Conservation (phyloP, 306 rosid genomes). For the Quercus cerris region DNA sequence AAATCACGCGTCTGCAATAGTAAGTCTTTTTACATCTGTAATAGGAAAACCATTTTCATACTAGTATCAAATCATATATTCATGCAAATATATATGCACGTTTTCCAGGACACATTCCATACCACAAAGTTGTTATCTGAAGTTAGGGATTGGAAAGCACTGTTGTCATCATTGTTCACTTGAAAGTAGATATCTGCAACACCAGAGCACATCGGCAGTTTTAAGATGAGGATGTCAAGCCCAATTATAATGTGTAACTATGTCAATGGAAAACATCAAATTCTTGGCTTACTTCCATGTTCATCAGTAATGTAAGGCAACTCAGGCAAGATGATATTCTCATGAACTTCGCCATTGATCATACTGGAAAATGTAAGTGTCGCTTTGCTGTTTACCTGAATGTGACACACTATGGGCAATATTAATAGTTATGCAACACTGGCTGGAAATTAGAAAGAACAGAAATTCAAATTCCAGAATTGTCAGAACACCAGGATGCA, state of each 20-base stretch:
- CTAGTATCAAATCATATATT: neutral
- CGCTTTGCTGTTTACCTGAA: constrained; percentile 90
- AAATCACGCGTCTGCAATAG: neutral
- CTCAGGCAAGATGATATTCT: constrained; percentile 87
- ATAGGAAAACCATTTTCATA: neutral
- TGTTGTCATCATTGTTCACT: constrained; percentile 67
- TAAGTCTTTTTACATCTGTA: neutral
- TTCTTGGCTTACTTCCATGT: constrained; percentile 79
- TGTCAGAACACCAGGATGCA: neutral
- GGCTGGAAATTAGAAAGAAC: constrained; percentile 1
- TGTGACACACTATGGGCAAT: constrained; percentile 29
- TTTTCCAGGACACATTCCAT: constrained; percentile 26
- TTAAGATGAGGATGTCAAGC: constrained; percentile 21
- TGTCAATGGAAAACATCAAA: constrained; percentile 24
- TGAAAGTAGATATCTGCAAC: constrained; percentile 88
- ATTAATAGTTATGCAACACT: constrained; percentile 28
- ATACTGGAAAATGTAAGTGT: constrained; percentile 75
- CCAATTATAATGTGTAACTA: constrained; percentile 4
- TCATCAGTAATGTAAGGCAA: constrained; percentile 92
- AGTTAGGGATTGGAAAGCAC: constrained; percentile 56
- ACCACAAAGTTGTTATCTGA: constrained; percentile 91
- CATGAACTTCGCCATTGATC: constrained; percentile 69
- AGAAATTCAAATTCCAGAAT: constrained; percentile 6
- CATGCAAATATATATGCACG: neutral
- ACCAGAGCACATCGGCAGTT: constrained; percentile 21